phyloP scores from a whole-genome alignment of 202 grass and related monocot genomes.

The Panicum virgatum region DNA sequence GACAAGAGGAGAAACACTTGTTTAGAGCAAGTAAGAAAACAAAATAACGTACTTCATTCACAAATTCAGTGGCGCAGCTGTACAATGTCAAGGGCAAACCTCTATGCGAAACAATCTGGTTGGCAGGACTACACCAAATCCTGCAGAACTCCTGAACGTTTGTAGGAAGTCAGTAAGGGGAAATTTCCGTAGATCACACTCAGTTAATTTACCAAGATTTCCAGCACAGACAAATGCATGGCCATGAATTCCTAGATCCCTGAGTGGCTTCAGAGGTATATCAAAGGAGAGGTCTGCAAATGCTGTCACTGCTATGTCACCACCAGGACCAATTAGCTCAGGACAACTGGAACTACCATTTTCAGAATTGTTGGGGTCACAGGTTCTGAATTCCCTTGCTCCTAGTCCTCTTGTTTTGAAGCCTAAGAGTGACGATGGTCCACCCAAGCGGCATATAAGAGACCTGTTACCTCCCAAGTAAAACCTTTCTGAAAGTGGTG shows the following conservation, averaged over 20 bases:
- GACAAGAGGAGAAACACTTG: conserved; percentile 27
- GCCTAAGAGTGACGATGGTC: conserved; percentile 64
- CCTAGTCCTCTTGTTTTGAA: conserved; percentile 70
- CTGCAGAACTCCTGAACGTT: conserved; percentile 70
- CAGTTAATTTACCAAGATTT: conserved; percentile 64
- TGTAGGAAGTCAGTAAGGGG: conserved; percentile 48
- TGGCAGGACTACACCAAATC: conserved; percentile 72
- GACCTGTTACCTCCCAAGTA: conserved; percentile 71
- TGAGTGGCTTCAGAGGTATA: conserved; percentile 66
- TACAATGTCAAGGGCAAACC: conserved; percentile 51
- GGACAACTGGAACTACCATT: conserved; percentile 38
- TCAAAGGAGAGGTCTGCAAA: conserved; percentile 94
- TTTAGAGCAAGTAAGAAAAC: conserved; percentile 10
- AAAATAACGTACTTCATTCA: not conserved
- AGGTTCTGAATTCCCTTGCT: conserved; percentile 28
- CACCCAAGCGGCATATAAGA: conserved; percentile 67
- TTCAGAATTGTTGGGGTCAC: conserved; percentile 32
- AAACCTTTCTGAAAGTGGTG: conserved; percentile 65
- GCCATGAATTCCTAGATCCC: conserved; percentile 70
- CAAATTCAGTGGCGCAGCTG: not conserved
- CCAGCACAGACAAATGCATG: conserved; percentile 77
- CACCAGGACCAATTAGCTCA: conserved; percentile 46
- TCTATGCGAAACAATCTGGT: conserved; percentile 75
- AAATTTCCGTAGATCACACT: conserved; percentile 53
- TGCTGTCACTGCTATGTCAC: conserved; percentile 61